Percentiles rank a stretch among this genome's conserved stretches.
These are phyloP conservation scores for Coemansia sp. DNA, from an alignment of 192 early-diverging fungal species.

Conservation along the genomic window DNA sequence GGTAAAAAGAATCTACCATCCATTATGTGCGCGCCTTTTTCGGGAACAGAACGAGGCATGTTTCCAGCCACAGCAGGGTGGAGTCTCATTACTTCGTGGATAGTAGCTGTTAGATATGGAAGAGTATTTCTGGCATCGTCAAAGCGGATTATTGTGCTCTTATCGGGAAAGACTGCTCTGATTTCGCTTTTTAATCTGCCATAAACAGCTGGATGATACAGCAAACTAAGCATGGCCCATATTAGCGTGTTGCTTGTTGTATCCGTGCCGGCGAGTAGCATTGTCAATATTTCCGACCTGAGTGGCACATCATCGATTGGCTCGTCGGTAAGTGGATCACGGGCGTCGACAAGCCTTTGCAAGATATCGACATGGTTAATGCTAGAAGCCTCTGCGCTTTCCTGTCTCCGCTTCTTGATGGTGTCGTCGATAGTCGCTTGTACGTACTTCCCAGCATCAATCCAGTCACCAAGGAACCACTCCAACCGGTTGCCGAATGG, in stretches of 20 bases:
- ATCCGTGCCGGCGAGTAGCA: conserved; percentile 53
- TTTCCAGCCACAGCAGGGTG: conserved; percentile 23
- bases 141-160: conserved; percentile 13
- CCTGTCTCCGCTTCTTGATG: not conserved
- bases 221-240: conserved; percentile 35
- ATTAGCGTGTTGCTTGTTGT: conserved; percentile 52
- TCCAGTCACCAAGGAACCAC: conserved; percentile 16
- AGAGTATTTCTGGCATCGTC: conserved; percentile 21
- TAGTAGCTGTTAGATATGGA: conserved; percentile 42
- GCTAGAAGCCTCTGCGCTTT: not conserved
- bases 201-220: conserved; percentile 32
- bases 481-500: conserved; percentile 8
- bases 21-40: conserved; percentile 10
- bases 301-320: conserved; percentile 12
- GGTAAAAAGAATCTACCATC: conserved; percentile 24
- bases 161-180: conserved; percentile 17
- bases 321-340: conserved; percentile 35
- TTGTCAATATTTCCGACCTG: conserved; percentile 23
- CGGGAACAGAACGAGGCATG: conserved; percentile 32
- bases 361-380: conserved; percentile 29
- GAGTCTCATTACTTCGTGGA: conserved; percentile 49
- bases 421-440: conserved; percentile 11
- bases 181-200: conserved; percentile 32
- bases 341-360: conserved; percentile 47
- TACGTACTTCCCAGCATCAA: conserved; percentile 10